Conservation (phyloP, 1,284 basidiomycete genomes). For the Meripilus lineatus region DNA sequence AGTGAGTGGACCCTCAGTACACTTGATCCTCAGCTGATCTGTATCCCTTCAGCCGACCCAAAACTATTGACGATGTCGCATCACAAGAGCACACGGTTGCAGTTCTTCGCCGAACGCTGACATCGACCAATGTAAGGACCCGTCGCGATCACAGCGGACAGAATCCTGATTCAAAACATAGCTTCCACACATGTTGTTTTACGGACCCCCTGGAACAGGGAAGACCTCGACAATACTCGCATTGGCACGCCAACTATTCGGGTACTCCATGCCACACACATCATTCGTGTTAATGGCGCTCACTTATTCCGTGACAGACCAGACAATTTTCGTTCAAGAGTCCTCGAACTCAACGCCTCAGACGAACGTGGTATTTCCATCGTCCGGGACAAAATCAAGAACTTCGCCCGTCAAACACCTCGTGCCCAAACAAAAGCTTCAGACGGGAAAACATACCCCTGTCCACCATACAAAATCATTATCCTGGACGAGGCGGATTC, state of each 20-base stretch:
- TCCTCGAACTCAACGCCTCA: constrained; percentile 98
- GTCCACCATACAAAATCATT: constrained; percentile 98
- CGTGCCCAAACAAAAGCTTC: constrained; percentile 57
- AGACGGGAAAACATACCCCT: constrained; percentile 86
- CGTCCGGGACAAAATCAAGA: constrained; percentile 98
- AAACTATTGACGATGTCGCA: constrained; percentile 96
- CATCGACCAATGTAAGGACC: constrained; percentile 78
- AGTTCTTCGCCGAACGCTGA: constrained; percentile 87
- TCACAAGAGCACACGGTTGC: constrained; percentile 96
- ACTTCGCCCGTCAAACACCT: constrained; percentile 94
- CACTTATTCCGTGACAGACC: constrained; percentile 63
- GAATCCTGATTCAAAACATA: too few relatives aligned
- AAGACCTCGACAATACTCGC: constrained; percentile 99
- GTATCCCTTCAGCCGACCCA: constrained; percentile 69
- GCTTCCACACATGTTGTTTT: constrained; percentile 99
- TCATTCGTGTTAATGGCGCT: constrained; percentile 1
- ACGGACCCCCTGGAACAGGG: constrained; percentile 97
- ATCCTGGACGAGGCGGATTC: constrained; percentile 99
- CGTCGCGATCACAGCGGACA: too few relatives aligned
- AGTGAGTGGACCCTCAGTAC: too few relatives aligned
- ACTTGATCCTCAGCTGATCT: not conserved
- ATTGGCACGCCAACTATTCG: constrained; percentile 90
- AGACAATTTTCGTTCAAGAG: constrained; percentile 90
- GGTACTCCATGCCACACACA: constrained; percentile 51
- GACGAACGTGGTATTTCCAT: constrained; percentile 97